Conservation (phyloP, 2,329 filamentous ascomycete genomes). For the Aspergillus versicolor region DNA sequence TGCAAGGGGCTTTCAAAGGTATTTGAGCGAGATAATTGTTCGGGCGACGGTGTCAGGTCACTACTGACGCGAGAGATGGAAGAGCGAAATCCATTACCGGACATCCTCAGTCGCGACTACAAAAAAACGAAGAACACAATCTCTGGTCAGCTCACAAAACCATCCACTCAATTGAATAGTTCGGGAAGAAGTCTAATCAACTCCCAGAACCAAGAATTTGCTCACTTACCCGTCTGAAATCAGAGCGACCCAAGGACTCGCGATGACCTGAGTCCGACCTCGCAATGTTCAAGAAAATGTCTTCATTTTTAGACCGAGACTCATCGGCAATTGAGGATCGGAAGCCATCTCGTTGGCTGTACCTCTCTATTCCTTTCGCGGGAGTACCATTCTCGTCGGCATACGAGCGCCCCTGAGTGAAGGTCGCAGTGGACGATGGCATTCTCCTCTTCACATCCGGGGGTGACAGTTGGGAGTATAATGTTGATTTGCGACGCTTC, state of each 20-base stretch:
- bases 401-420: conserved; percentile 28
- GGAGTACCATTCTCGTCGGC: conserved; percentile 27
- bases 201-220: conserved; percentile 2
- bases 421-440: conserved; percentile 32
- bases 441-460: conserved; percentile 34
- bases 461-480: conserved; percentile 21
- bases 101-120: conserved; percentile 39
- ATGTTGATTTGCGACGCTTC: conserved; percentile 28
- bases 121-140: conserved; percentile 10
- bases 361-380: conserved; percentile 26
- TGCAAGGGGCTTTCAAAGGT: conserved; percentile 36
- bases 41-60: conserved; percentile 39
- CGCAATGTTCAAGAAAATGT: conserved; percentile 49
- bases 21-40: conserved; percentile 31
- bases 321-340: conserved; percentile 38
- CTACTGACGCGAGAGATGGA: conserved; percentile 29
- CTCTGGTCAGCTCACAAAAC: conserved; percentile 18
- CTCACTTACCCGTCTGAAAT: conserved; percentile 39
- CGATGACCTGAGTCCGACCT: conserved; percentile 40
- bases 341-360: conserved; percentile 30
- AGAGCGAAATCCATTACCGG: conserved; percentile 35
- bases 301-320: conserved; percentile 40
- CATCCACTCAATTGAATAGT: background rate
- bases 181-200: conserved; percentile 1
- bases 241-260: conserved; percentile 37